Evolutionary conservation across 345 rosid genomes (phyloP).

Genomic region (Rhizophora mangle): DNA sequence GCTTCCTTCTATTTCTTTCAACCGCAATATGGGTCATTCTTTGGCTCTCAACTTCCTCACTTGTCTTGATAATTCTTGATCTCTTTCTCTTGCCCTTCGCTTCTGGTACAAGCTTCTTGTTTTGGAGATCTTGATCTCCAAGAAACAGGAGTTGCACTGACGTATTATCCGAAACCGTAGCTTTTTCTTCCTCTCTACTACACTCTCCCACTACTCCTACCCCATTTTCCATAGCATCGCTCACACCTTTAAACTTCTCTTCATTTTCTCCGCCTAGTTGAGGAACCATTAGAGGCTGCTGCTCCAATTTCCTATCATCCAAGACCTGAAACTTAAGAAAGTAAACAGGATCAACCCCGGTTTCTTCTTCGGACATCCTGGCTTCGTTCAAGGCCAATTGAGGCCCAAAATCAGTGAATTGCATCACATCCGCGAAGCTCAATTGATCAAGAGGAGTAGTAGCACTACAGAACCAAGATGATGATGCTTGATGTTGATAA

Average conservation of each 20-base stretch:
- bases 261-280: slow-evolving; percentile 27
- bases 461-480: slow-evolving; percentile 34
- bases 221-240: slow-evolving; percentile 5
- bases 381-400: slow-evolving; percentile 64
- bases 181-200: slow-evolving; percentile 41
- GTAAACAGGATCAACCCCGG: slow-evolving; percentile 72
- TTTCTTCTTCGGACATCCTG: slow-evolving; percentile 51
- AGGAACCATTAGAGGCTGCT: slow-evolving; percentile 30
- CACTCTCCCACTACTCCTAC: slow-evolving; percentile 13
- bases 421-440: slow-evolving; percentile 88
- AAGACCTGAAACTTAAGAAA: slow-evolving; percentile 87
- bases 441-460: slow-evolving; percentile 55
- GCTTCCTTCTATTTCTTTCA: slow-evolving; percentile 84
- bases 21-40: slow-evolving; percentile 93
- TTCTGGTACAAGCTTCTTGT: slow-evolving; percentile 28
- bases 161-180: slow-evolving; percentile 45
- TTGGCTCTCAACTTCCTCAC: slow-evolving; percentile 90
- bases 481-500: slow-evolving; percentile 27
- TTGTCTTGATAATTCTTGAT: slow-evolving; percentile 69
- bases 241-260: slow-evolving; percentile 18
- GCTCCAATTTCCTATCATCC: slow-evolving; percentile 40
- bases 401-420: slow-evolving; percentile 81
- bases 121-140: slow-evolving; percentile 35
- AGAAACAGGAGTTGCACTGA: slow-evolving; percentile 52
- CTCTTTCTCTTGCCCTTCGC: slow-evolving; percentile 75